Conservation (phyloP, 2,329 filamentous ascomycete species). For the Didymella glomerata region DNA sequence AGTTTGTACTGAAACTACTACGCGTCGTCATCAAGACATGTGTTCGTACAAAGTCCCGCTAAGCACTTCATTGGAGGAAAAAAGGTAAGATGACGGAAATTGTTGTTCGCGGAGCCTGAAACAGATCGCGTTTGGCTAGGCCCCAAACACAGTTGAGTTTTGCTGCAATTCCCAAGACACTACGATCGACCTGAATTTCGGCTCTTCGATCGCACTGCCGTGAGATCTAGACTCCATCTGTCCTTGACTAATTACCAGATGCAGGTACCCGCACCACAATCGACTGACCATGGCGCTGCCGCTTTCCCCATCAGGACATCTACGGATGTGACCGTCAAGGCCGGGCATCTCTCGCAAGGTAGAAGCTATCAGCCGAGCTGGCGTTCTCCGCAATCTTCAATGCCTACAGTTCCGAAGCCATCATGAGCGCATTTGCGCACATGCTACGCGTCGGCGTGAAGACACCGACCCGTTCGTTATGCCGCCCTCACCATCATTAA, state of each 20-base stretch:
- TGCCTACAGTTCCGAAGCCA: not conserved
- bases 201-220: not conserved
- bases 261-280: conserved; percentile 15
- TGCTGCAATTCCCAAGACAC: conserved; percentile 1
- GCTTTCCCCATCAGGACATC: not conserved
- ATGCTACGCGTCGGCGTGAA: not conserved
- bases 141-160: not conserved
- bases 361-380: not conserved
- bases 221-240: not conserved
- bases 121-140: conserved; percentile 11
- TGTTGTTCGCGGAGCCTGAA: conserved; percentile 10
- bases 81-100: not conserved
- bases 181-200: not conserved
- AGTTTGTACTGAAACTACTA: conserved; percentile 2
- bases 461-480: not conserved
- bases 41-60: not conserved
- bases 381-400: not conserved
- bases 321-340: not conserved
- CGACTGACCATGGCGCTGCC: conserved; percentile 1
- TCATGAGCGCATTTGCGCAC: not conserved
- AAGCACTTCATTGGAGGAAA: conserved; percentile 1
- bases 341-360: not conserved
- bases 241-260: conserved; percentile 1
- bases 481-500: not conserved
- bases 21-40: not conserved